Conservation (phyloP, 2,329 filamentous ascomycete genomes). For the Neocucurbitaria cava region DNA sequence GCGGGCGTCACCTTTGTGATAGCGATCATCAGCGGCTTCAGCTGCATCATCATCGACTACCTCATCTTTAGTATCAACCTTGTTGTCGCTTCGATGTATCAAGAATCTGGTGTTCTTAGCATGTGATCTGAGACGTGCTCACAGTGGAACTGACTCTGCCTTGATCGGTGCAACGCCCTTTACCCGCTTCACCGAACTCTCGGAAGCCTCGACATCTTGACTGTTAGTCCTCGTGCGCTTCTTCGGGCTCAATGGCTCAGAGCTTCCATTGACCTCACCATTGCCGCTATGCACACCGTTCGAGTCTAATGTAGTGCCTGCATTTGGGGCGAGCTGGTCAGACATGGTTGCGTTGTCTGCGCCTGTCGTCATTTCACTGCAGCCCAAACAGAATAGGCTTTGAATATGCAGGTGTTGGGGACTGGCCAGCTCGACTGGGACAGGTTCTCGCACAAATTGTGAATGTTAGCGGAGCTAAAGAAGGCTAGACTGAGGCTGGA, state of each 20-base stretch:
- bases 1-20: constrained; percentile 50
- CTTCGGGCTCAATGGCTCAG: constrained; percentile 43
- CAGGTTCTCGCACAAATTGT: constrained; percentile 25
- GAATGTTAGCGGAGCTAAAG: constrained; percentile 22
- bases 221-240: constrained; percentile 40
- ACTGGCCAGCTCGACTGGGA: constrained; percentile 15
- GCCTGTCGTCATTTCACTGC: constrained; percentile 21
- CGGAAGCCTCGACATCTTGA: constrained; percentile 42
- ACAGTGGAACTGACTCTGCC: constrained; percentile 63
- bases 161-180: constrained; percentile 74
- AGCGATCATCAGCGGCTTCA: constrained; percentile 59
- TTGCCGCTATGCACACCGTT: constrained; percentile 28
- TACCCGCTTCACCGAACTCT: constrained; percentile 38
- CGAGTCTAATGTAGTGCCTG: constrained; percentile 17
- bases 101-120: constrained; percentile 43
- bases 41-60: constrained; percentile 64
- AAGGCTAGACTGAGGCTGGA: constrained; percentile 18
- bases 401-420: constrained; percentile 12
- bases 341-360: constrained; percentile 14
- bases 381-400: constrained; percentile 2
- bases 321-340: constrained; percentile 17
- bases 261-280: constrained; percentile 28
- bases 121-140: constrained; percentile 6
- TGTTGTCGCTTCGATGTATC: constrained; percentile 37
- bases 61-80: constrained; percentile 27